Conservation (phyloP, 1,139 yeast genomes). For the Geotrichum reessii region DNA sequence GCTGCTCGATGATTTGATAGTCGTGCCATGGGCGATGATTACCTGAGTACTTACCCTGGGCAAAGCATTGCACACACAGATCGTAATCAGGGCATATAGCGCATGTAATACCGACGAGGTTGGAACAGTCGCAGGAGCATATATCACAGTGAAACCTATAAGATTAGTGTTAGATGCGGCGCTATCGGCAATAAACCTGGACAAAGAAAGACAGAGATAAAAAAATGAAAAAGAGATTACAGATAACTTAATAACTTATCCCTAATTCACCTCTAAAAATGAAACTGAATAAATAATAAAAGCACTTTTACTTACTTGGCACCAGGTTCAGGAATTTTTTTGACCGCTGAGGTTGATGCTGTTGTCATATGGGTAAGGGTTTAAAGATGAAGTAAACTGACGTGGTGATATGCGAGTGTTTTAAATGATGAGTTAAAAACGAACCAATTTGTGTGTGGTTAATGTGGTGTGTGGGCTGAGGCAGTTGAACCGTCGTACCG, state of each 20-base stretch:
- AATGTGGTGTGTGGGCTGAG: too few relatives aligned
- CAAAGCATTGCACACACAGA: constrained; percentile 92
- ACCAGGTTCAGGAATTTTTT: constrained; percentile 36
- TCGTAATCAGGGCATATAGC: constrained; percentile 93
- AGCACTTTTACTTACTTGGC: constrained; percentile 31
- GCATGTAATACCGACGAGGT: constrained; percentile 82
- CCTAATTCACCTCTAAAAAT: not conserved
- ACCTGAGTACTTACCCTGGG: constrained; percentile 73
- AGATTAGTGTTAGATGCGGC: constrained; percentile 6
- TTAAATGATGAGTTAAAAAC: not conserved
- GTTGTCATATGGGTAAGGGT: constrained; percentile 31
- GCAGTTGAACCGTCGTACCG: too few relatives aligned
- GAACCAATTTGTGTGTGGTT: not conserved
- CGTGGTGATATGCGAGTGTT: not conserved
- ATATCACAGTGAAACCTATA: constrained; percentile 78
- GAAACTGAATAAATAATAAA: not conserved
- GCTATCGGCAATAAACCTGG: not conserved
- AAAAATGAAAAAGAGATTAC: not conserved
- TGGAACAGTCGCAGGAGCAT: constrained; percentile 90
- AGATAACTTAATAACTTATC: too few relatives aligned
- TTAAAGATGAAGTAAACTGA: not conserved
- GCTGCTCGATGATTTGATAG: constrained; percentile 86
- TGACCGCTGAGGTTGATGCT: constrained; percentile 29
- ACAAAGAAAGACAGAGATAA: constrained; percentile 3
- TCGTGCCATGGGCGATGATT: constrained; percentile 94